Evolutionary conservation across 306 rosid species (phyloP).

Genomic region (Cucurbita pepo): DNA sequence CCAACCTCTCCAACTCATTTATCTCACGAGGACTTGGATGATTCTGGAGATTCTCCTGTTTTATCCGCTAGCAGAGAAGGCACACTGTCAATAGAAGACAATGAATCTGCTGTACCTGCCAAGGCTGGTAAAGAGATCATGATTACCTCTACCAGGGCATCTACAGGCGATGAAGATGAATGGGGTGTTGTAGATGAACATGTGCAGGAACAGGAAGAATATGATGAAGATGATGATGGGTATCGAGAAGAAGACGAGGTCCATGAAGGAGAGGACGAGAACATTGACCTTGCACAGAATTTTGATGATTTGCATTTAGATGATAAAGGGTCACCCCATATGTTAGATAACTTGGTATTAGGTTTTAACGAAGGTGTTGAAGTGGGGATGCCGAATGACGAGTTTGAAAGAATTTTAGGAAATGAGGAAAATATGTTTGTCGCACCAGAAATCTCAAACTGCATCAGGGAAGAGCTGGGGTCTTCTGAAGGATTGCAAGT

Average conservation of each 20-base stretch:
- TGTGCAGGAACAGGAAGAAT: constrained; percentile 89
- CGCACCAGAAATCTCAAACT: constrained; percentile 23
- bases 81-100: constrained; percentile 27
- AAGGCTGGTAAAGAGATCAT: constrained; percentile 31
- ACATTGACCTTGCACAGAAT: constrained; percentile 36
- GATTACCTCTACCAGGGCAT: constrained; percentile 25
- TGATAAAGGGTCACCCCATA: constrained; percentile 54
- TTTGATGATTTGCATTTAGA: constrained; percentile 51
- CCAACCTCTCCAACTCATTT: constrained; percentile 91
- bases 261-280: constrained; percentile 64
- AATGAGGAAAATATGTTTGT: constrained; percentile 29
- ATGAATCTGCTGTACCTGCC: constrained; percentile 22
- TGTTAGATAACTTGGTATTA: constrained; percentile 68
- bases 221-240: constrained; percentile 88
- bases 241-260: constrained; percentile 89
- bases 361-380: constrained; percentile 95
- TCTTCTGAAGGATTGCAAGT: constrained; percentile 28
- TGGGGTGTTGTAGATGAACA: constrained; percentile 70
- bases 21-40: constrained; percentile 85
- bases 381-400: constrained; percentile 85
- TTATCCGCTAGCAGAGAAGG: constrained; percentile 33
- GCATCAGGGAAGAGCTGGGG: constrained; percentile 24
- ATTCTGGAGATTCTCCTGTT: constrained; percentile 47
- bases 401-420: constrained; percentile 44
- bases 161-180: constrained; percentile 70